A percentile compares a stretch with the other conserved stretches of the same genome.
Conservation (phyloP, 768 basidiomycete genomes). For the Psilocybe tampanensis region DNA sequence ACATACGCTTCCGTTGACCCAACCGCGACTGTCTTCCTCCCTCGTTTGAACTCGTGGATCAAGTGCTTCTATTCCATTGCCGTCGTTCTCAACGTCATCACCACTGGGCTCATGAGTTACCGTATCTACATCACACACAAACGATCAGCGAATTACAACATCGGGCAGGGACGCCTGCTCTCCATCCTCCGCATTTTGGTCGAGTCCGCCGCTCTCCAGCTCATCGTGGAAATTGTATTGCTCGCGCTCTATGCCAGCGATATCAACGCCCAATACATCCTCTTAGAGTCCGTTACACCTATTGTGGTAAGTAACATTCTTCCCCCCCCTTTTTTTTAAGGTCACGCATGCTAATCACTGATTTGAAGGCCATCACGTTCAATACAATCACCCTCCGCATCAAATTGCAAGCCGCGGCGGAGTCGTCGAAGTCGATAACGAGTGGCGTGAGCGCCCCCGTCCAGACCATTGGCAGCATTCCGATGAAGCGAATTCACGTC, state of each 20-base stretch:
- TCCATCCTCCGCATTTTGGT: slow-evolving; percentile 6
- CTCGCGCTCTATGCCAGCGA: neutral
- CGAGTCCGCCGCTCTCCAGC: slow-evolving; percentile 5
- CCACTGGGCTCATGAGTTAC: slow-evolving; percentile 7
- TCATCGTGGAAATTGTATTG: slow-evolving; percentile 1
- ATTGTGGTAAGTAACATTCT: slow-evolving; percentile 2
- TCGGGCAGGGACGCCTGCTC: slow-evolving; percentile 1
- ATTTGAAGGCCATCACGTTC: slow-evolving; percentile 4
- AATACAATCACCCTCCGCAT: slow-evolving; percentile 9
- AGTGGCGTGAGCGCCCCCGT: neutral
- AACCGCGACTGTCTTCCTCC: slow-evolving; percentile 2
- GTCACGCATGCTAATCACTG: neutral
- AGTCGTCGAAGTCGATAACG: neutral
- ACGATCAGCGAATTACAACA: slow-evolving; percentile 4
- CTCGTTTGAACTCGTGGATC: slow-evolving; percentile 7
- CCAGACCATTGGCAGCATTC: slow-evolving; percentile 6
- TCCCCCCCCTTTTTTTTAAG: neutral
- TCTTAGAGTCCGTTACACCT: neutral
- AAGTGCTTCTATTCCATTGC: slow-evolving; percentile 7
- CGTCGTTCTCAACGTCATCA: slow-evolving; percentile 4
- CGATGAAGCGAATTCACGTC: slow-evolving; percentile 7
- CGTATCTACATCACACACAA: slow-evolving; percentile 4
- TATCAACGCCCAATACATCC: slow-evolving; percentile 7
- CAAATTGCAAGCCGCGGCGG: slow-evolving; percentile 1
- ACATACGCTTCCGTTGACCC: slow-evolving; percentile 4